Evolutionary conservation across 441 rosid genomes (phyloP).

Genomic region (Theobroma grandiflorum): DNA sequence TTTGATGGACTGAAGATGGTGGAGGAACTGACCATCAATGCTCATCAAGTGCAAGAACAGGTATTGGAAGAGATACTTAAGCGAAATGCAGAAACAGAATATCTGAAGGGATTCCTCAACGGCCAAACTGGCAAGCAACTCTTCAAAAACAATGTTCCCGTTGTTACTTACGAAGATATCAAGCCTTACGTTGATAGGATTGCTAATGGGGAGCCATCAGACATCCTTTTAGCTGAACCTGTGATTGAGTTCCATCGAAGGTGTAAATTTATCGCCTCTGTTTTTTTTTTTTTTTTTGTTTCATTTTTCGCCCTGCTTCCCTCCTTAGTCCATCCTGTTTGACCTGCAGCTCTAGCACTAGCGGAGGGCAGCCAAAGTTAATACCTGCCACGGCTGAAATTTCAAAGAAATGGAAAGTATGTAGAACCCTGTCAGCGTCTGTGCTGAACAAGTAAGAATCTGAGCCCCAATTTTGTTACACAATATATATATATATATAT

Average conservation of each 20-base stretch:
- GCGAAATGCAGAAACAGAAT: slow-evolving; percentile 56
- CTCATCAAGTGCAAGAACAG: slow-evolving; percentile 15
- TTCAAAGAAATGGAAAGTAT: slow-evolving; percentile 55
- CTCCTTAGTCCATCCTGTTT: neutral
- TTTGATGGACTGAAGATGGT: neutral
- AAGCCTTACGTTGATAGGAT: slow-evolving; percentile 65
- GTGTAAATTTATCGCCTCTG: slow-evolving; percentile 24
- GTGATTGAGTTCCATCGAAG: slow-evolving; percentile 74
- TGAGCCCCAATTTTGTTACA: neutral
- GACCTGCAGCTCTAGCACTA: slow-evolving; percentile 75
- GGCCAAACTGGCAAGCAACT: slow-evolving; percentile 47
- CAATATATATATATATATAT: neutral
- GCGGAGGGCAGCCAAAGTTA: slow-evolving; percentile 81
- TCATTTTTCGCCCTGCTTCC: no score
- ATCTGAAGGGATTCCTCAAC: slow-evolving; percentile 52
- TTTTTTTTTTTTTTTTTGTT: neutral
- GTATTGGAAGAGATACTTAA: slow-evolving; percentile 55
- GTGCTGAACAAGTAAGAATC: slow-evolving; percentile 64
- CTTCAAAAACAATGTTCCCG: slow-evolving; percentile 68
- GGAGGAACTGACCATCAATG: slow-evolving; percentile 40
- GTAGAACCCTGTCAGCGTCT: slow-evolving; percentile 58
- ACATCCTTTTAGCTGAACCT: slow-evolving; percentile 62
- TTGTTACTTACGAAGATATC: slow-evolving; percentile 75
- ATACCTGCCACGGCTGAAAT: slow-evolving; percentile 75
- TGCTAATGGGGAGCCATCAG: slow-evolving; percentile 63